Conservation (phyloP, 106 monocot genomes). For the Cymbidium sinense region DNA sequence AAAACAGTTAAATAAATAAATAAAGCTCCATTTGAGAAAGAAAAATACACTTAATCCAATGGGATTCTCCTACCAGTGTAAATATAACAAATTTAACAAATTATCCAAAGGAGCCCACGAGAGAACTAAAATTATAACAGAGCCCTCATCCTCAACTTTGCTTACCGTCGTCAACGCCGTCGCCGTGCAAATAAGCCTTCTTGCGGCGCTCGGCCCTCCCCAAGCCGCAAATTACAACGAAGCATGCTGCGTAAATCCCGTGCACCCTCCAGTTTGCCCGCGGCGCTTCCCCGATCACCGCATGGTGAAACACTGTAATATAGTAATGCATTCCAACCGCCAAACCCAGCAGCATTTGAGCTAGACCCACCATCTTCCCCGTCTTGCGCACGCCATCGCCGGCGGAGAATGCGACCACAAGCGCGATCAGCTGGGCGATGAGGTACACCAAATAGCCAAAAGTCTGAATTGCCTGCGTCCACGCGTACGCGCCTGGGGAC, state of each 20-base stretch:
- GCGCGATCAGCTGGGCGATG: conserved; percentile 34
- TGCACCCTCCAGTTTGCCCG: conserved; percentile 75
- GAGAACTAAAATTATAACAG: background rate
- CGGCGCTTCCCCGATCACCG: conserved; percentile 61
- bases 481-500: conserved; percentile 50
- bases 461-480: conserved; percentile 68
- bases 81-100: too few species aligned
- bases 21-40: too few species aligned
- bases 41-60: too few species aligned
- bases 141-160: conserved; percentile 29
- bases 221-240: conserved; percentile 49
- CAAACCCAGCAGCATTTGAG: conserved; percentile 17
- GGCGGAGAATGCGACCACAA: conserved; percentile 29
- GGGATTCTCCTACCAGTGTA: background rate
- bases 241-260: conserved; percentile 62
- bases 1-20: too few species aligned
- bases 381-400: background rate
- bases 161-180: conserved; percentile 49
- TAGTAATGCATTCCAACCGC: conserved; percentile 84
- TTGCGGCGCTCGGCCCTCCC: conserved; percentile 56
- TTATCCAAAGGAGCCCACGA: too few species aligned
- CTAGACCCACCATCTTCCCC: background rate
- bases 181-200: conserved; percentile 53
- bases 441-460: conserved; percentile 56
- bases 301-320: conserved; percentile 73